Base-by-base conservation (phyloP, 345 rosid species). In the Eucalyptus tenuipes region DNA sequence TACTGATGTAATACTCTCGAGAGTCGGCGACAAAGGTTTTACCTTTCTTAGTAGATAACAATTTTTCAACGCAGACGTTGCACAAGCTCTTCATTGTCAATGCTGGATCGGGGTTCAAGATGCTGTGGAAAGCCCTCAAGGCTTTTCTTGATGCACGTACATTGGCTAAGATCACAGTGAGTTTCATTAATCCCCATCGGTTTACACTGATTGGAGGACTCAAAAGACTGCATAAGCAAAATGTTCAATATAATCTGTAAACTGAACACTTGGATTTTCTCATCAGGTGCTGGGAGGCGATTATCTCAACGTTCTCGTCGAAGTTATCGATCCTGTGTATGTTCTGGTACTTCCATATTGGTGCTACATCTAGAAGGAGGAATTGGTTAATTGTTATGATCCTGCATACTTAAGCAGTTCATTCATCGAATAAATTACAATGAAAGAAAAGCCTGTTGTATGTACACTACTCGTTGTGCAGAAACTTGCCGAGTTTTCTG, bases 81-180 rank as follows among this genome's bases (percentile, higher is more conserved):
- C 89, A 93, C 86, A 88, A 88, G 45, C 94, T 94, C 59, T 93
- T 93, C 91, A 92, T 94, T 82, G 90, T 94, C 89, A 95, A 95
- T 89, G 94, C 96, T 64, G 95, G 96, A n/a, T 92, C 94, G 5
- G 96, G 94, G 64, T 94, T 95, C 89, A 91, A 64, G 90, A 91
- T 94, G 94, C 93, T 95, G 33, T 95, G 96, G 95, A 94, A 94
- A 91, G 94, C 90, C 44, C 55, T 94, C 57, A 93, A 86, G 92
- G 91, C 93, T 44, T 94, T 94, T 91, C 91, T 93, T 47, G 96
- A 95, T 81, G 89, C 88, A 42, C 93, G 94, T 27, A 94, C 97
- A 88, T 75, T 91, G 79, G 92, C 93, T 18, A 95, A 94, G 90
- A 93, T 95, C 89, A 91, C 93, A 14, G 97, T 94, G 88, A 53